Conservation (phyloP, 495 filamentous ascomycete species). For the Aspergillus nidulans region DNA sequence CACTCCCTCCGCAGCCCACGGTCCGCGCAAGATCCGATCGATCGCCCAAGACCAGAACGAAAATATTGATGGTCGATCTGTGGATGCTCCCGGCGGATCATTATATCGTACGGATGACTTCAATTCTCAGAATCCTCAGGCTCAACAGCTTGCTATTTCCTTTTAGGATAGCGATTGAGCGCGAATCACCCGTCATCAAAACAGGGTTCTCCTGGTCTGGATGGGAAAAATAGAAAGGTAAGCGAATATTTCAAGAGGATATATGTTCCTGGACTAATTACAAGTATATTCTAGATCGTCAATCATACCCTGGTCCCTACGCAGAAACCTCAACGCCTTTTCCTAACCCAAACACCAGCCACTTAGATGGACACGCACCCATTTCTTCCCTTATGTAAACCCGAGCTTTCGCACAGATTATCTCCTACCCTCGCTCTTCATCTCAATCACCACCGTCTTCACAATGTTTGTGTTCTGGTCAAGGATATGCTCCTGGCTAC, state of each 20-base stretch:
- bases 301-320: background rate
- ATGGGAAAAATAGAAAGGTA: background rate
- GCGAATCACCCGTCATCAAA: no score
- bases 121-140: no score
- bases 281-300: background rate
- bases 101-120: no score
- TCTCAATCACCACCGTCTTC: conserved; percentile 10
- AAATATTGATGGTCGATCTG: no score
- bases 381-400: background rate
- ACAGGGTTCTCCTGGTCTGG: no score
- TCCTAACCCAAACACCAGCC: background rate
- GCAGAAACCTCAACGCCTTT: background rate
- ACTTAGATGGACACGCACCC: background rate
- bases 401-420: background rate
- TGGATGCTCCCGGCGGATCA: no score
- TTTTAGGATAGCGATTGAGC: no score
- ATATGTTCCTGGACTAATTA: background rate
- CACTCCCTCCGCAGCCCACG: no score
- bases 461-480: background rate
- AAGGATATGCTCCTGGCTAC: conserved; percentile 5
- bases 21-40: no score
- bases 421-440: conserved; percentile 2
- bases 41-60: no score
- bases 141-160: no score
- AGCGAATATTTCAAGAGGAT: background rate